Evolutionary conservation across 169 alveolate genomes (phyloP).

Genomic region (Cryptosporidium andersoni): DNA sequence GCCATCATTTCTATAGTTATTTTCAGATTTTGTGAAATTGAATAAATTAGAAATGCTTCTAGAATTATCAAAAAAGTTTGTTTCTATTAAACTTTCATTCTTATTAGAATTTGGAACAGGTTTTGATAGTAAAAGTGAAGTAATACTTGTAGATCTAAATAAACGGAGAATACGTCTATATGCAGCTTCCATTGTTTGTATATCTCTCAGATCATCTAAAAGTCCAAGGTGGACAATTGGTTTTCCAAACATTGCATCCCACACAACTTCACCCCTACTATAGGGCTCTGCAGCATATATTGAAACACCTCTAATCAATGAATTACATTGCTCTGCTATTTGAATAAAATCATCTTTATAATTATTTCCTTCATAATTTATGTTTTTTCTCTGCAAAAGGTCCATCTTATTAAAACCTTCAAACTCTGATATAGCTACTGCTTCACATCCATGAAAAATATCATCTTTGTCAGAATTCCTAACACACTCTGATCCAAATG

Average conservation of each 20-base stretch:
- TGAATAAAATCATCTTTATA: background rate
- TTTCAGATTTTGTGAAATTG: background rate
- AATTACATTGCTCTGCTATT: slow-evolving; percentile 8
- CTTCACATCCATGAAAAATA: slow-evolving; percentile 45
- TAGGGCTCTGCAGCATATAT: slow-evolving; percentile 48
- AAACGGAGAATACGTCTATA: slow-evolving; percentile 29
- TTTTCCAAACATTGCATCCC: slow-evolving; percentile 20
- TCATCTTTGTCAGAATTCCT: slow-evolving; percentile 21
- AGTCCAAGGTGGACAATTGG: slow-evolving; percentile 15
- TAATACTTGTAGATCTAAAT: slow-evolving; percentile 21
- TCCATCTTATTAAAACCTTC: slow-evolving; percentile 34
- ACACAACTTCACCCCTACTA: slow-evolving; percentile 45
- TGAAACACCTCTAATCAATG: slow-evolving; percentile 39
- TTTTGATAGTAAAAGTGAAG: background rate
- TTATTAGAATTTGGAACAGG: slow-evolving; percentile 3
- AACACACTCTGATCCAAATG: slow-evolving; percentile 22
- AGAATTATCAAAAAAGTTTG: background rate
- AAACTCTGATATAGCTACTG: slow-evolving; percentile 48
- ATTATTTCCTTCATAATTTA: background rate
- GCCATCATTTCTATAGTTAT: background rate
- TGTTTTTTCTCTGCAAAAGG: background rate
- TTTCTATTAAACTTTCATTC: background rate
- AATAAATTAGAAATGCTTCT: background rate
- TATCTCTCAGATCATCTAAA: slow-evolving; percentile 27
- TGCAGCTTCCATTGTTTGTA: slow-evolving; percentile 52